phyloP scores from a whole-genome alignment of 768 basidiomycete species.

The Cubamyces sp. region DNA sequence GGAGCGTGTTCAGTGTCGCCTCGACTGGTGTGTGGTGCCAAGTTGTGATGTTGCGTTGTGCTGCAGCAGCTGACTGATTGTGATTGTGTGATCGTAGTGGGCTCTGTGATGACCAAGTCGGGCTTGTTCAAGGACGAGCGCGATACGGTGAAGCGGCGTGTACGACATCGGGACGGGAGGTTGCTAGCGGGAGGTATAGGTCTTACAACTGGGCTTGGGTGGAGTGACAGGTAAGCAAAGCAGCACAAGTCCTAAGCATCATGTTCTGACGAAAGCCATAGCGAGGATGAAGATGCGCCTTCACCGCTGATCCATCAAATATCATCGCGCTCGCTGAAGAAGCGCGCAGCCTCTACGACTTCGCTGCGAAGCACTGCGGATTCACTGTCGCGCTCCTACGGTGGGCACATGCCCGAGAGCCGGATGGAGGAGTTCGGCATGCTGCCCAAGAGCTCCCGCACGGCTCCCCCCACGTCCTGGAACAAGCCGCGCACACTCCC shows the following conservation, averaged over 20 bases:
- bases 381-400: constrained; percentile 34
- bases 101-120: constrained; percentile 38
- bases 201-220: constrained; percentile 46
- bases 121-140: constrained; percentile 43
- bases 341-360: constrained; percentile 23
- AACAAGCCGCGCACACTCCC: constrained; percentile 3
- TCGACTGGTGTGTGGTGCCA: constrained; percentile 31
- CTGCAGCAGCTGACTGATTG: neutral
- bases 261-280: constrained; percentile 7
- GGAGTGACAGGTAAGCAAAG: constrained; percentile 42
- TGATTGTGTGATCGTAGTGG: constrained; percentile 5
- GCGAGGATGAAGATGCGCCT: constrained; percentile 48
- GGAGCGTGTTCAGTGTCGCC: constrained; percentile 32
- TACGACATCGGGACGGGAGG: constrained; percentile 43
- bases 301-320: constrained; percentile 42
- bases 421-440: constrained; percentile 21
- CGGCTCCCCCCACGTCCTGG: constrained; percentile 33
- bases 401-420: constrained; percentile 24
- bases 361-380: constrained; percentile 27
- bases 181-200: constrained; percentile 43
- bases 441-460: constrained; percentile 11
- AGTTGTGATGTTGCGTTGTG: neutral
- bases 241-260: neutral
- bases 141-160: constrained; percentile 39
- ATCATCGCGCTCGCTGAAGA: constrained; percentile 32